Evolutionary conservation across 805 yeast species (phyloP).

Genomic region (Wickerhamiella spandovensis): DNA sequence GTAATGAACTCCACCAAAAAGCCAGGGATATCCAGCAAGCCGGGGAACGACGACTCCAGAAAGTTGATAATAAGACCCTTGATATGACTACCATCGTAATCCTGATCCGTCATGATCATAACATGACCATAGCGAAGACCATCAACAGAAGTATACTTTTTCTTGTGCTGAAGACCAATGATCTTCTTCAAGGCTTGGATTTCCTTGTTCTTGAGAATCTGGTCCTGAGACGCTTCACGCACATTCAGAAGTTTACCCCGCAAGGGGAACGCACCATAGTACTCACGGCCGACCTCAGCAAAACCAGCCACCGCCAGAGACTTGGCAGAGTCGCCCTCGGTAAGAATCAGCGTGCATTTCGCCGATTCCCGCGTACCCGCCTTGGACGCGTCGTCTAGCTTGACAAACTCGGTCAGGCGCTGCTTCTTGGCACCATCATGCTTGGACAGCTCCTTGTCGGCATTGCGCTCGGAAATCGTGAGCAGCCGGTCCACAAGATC

Average conservation of each 20-base stretch:
- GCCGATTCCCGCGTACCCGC: conserved; percentile 92
- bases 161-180: conserved; percentile 89
- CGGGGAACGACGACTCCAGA: conserved; percentile 88
- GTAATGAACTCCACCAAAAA: conserved; percentile 89
- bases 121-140: conserved; percentile 86
- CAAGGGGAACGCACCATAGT: conserved; percentile 88
- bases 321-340: conserved; percentile 96
- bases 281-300: conserved; percentile 89
- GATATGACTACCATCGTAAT: conserved; percentile 97
- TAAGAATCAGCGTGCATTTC: conserved; percentile 81
- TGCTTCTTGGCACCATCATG: conserved; percentile 75
- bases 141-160: conserved; percentile 57
- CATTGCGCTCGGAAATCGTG: conserved; percentile 77
- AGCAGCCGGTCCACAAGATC: conserved; percentile 56
- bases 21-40: conserved; percentile 78
- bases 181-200: conserved; percentile 91
- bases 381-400: conserved; percentile 86
- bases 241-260: conserved; percentile 93
- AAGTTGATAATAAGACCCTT: conserved; percentile 91
- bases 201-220: conserved; percentile 82
- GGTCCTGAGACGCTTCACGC: conserved; percentile 94
- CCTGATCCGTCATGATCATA: conserved; percentile 99
- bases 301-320: conserved; percentile 87
- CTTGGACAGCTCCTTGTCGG: conserved; percentile 72
- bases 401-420: conserved; percentile 78